Evolutionary conservation across 2,329 filamentous ascomycete species (phyloP).

Genomic region (Pestalotiopsis sp.): DNA sequence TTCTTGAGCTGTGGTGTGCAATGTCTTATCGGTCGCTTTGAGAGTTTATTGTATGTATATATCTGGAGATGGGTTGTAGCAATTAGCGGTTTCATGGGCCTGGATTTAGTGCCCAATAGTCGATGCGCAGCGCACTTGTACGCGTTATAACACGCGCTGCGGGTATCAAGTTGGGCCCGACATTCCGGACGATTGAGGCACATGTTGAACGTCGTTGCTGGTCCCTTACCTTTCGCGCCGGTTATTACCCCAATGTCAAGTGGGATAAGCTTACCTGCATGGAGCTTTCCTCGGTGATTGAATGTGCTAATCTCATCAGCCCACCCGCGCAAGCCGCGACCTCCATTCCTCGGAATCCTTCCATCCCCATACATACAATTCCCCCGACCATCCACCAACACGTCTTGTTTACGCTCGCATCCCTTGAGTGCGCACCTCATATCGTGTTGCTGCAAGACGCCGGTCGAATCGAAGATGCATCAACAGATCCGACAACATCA

Average conservation of each 20-base stretch:
- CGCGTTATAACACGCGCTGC: background rate
- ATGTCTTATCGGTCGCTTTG: background rate
- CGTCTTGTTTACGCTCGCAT: background rate
- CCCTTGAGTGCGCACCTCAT: background rate
- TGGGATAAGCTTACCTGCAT: background rate
- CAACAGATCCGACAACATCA: background rate
- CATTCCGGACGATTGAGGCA: slow-evolving; percentile 2
- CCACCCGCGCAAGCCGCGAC: background rate
- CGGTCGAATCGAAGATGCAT: background rate
- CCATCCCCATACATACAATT: background rate
- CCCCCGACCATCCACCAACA: background rate
- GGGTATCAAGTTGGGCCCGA: slow-evolving; percentile 2
- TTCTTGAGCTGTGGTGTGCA: background rate
- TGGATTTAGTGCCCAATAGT: background rate
- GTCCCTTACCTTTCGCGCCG: background rate
- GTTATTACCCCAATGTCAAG: background rate
- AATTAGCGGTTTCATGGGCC: background rate
- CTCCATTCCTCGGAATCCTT: background rate
- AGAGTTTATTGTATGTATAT: too few species aligned
- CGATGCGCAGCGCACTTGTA: background rate
- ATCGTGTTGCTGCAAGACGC: background rate
- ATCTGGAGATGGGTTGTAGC: background rate
- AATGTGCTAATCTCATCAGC: background rate
- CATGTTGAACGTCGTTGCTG: background rate
- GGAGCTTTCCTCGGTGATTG: slow-evolving; percentile 8